A percentile compares a stretch with the other conserved stretches of the same genome.
Conservation (phyloP, 805 yeast species). For the Wickerhamomyces chambardii region DNA sequence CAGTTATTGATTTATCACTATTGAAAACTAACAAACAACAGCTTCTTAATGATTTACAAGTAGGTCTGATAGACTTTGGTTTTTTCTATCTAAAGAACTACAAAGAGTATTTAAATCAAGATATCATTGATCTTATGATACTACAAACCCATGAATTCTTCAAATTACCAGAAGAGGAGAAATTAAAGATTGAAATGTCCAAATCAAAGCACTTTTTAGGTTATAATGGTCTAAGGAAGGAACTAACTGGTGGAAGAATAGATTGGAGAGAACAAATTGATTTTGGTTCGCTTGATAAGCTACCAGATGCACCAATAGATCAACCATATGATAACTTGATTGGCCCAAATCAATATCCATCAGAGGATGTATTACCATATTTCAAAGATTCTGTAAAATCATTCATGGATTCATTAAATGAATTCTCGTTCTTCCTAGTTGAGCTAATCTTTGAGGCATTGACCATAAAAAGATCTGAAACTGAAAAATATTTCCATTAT, state of each 20-base stretch:
- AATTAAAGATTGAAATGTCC: conserved; percentile 28
- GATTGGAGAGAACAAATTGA: conserved; percentile 46
- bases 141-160: conserved; percentile 28
- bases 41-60: conserved; percentile 15
- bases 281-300: conserved; percentile 25
- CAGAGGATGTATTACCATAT: conserved; percentile 20
- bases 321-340: conserved; percentile 30
- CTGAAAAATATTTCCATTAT: conserved; percentile 25
- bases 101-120: conserved; percentile 14
- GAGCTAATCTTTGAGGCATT: conserved; percentile 26
- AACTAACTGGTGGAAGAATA: conserved; percentile 32
- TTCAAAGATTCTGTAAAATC: conserved; percentile 23
- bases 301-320: too few relatives aligned
- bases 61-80: conserved; percentile 32
- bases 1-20: conserved; percentile 8
- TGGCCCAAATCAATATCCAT: conserved; percentile 41
- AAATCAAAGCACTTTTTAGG: conserved; percentile 36
- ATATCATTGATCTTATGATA: conserved; percentile 19
- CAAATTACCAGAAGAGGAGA: conserved; percentile 26
- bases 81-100: conserved; percentile 28
- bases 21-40: conserved; percentile 2
- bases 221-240: conserved; percentile 35
- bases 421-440: conserved; percentile 19
- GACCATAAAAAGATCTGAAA: conserved; percentile 18
- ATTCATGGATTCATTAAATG: conserved; percentile 22